Percentiles rank a stretch among this genome's conserved stretches.
Evolutionary conservation across 2,329 filamentous ascomycete species (phyloP).

Genomic region (Apiospora koreana): DNA sequence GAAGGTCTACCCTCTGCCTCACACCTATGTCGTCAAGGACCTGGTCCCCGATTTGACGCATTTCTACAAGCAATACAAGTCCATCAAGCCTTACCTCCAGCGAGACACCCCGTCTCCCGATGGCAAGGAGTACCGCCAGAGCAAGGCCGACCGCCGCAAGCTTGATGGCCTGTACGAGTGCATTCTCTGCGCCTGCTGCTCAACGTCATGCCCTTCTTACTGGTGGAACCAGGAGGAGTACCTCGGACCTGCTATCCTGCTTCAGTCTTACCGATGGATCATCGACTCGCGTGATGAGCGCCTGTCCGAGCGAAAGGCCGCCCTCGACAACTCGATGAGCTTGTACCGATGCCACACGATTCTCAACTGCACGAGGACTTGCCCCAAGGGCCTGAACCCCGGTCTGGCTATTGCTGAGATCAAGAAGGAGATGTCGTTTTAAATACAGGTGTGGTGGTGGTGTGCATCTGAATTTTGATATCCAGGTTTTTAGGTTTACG

Average conservation of each 20-base stretch:
- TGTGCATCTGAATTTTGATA: background rate
- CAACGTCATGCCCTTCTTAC: slow-evolving; percentile 98
- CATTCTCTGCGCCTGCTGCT: slow-evolving; percentile 99
- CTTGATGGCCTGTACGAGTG: slow-evolving; percentile 98
- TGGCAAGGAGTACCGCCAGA: slow-evolving; percentile 90
- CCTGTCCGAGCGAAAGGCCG: slow-evolving; percentile 82
- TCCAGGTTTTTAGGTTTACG: background rate
- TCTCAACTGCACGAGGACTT: slow-evolving; percentile 96
- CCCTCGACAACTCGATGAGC: slow-evolving; percentile 98
- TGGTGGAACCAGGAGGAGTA: slow-evolving; percentile 99
- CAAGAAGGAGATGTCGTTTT: slow-evolving; percentile 90
- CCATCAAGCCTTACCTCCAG: slow-evolving; percentile 98
- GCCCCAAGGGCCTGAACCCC: slow-evolving; percentile 97
- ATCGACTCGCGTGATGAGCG: slow-evolving; percentile 92
- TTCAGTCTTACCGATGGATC: slow-evolving; percentile 98
- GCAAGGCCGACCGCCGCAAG: slow-evolving; percentile 90
- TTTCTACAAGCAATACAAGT: slow-evolving; percentile 99
- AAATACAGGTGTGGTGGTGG: slow-evolving; percentile 20
- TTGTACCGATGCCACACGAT: slow-evolving; percentile 99
- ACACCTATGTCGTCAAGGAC: slow-evolving; percentile 99
- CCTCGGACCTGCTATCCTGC: slow-evolving; percentile 91
- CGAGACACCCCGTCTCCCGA: slow-evolving; percentile 81
- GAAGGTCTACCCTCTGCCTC: slow-evolving; percentile 96
- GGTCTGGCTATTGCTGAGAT: slow-evolving; percentile 95
- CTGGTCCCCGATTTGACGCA: slow-evolving; percentile 96